phyloP scores from a whole-genome alignment of 2,329 filamentous ascomycete species.

The Aspergillus sp. region DNA sequence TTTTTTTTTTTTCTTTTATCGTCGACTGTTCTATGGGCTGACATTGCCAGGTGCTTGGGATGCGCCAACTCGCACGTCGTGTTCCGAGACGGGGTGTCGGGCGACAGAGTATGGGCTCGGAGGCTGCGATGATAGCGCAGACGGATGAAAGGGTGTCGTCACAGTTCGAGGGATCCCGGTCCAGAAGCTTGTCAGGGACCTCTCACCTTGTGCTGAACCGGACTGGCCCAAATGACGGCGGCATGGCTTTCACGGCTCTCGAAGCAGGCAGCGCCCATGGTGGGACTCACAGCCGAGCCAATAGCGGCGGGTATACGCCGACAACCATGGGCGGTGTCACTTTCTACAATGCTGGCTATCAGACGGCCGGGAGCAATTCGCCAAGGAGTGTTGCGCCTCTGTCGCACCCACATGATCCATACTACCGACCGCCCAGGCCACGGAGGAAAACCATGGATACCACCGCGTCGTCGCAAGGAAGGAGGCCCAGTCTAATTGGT shows the following conservation, averaged over 20 bases:
- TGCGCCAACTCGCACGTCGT: conserved; percentile 75
- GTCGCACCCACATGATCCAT: conserved; percentile 58
- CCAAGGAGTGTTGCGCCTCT: conserved; percentile 35
- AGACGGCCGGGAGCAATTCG: conserved; percentile 35
- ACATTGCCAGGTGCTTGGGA: conserved; percentile 59
- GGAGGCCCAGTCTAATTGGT: conserved; percentile 27
- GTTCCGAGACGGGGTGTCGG: conserved; percentile 53
- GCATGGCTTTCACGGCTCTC: conserved; percentile 45
- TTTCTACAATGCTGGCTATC: conserved; percentile 55
- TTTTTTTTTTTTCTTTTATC: conserved; percentile 1
- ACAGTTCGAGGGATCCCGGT: conserved; percentile 44
- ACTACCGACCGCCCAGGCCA: conserved; percentile 75
- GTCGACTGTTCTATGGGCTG: conserved; percentile 1
- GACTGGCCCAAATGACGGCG: conserved; percentile 33
- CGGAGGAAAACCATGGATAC: conserved; percentile 55
- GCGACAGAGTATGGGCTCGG: conserved; percentile 73
- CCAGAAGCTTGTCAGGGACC: conserved; percentile 52
- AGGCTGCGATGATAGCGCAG: conserved; percentile 65
- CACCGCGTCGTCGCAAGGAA: conserved; percentile 35
- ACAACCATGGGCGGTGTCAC: conserved; percentile 67
- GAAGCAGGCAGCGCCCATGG: conserved; percentile 44
- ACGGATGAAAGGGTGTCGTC: conserved; percentile 57
- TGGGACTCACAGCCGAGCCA: conserved; percentile 43
- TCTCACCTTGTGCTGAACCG: conserved; percentile 53
- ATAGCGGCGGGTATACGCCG: conserved; percentile 57